Conservation (phyloP, 139 green algal species). For the Coelastrella sp. region DNA sequence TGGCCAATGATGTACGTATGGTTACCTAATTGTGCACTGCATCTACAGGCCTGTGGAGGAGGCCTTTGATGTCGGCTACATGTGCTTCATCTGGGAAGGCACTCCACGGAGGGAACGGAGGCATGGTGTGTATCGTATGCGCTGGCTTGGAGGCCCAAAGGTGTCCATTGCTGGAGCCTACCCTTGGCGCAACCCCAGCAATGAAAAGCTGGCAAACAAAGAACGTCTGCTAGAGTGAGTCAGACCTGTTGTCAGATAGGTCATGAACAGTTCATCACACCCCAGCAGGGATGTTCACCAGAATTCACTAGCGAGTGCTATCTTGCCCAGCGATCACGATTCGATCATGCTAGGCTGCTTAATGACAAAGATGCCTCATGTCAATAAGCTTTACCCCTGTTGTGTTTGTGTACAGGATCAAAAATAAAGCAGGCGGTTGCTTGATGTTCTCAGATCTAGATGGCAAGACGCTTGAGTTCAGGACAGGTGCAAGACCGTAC, state of each 20-base stretch:
- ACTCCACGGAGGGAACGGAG: background rate
- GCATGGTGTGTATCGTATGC: background rate
- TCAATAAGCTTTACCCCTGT: background rate
- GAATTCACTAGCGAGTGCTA: background rate
- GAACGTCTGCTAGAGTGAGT: background rate
- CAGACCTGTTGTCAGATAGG: background rate
- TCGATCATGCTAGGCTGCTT: background rate
- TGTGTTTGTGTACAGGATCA: background rate
- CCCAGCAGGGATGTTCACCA: background rate
- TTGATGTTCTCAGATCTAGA: constrained; percentile 15
- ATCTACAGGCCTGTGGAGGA: background rate
- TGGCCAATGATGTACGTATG: background rate
- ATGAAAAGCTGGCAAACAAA: background rate
- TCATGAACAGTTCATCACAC: background rate
- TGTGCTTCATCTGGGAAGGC: constrained; percentile 5
- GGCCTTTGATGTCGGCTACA: background rate
- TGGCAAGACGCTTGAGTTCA: constrained; percentile 20
- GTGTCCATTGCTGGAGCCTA: background rate
- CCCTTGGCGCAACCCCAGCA: background rate
- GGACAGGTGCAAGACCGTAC: constrained; percentile 3
- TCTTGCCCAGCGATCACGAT: background rate
- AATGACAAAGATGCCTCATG: background rate
- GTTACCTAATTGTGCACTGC: background rate
- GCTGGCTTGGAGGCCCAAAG: background rate
- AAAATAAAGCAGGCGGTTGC: background rate